Evolutionary conservation across 305 asterid species (phyloP), one percentile per base, ranked within the genome.

Genomic region (Fraxinus sp.): DNA sequence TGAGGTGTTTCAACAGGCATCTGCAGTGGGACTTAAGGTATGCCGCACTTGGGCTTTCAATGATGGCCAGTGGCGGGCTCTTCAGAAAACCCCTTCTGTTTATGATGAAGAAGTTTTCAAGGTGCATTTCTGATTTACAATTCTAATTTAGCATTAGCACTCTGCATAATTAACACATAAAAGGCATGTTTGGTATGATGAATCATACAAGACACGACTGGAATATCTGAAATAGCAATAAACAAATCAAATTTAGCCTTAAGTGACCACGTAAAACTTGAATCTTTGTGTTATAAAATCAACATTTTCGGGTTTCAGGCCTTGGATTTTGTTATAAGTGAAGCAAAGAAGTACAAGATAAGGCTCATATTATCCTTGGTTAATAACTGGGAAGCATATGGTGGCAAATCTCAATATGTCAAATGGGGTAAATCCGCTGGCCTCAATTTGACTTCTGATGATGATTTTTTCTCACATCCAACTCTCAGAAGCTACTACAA

Each of bases 31-130:
- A 8, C 88, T 96, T 5, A 87, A 97, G 0, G 96, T 94, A 3
- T 96, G 99, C 87, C 86, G 99, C 79, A 96, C 99, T 1, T 96
- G 98, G 99, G 99, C 97, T 49, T 96, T 96, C 87, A 96, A 96
- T 18, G 98, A 96, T 79, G 99, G 97, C 57, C 97, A 93, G 80
- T 95, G 98, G 98, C 86, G 95, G 73, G 99, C 98, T 71, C 95
- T 95, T 75, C 98, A 95, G 90, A 91, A 82, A 76, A 86, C 99
- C 7, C 99, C 98, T 36, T 86, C 91, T 37, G 91, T 92, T 78
- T 95, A 95, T 64, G 99, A 95, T 46, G 98, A 95, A 83, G 83
- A 89, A 3, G 97, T 92, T 66, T 95, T 95, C 86, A 86, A 95
- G 98, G 98, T 93, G 75, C 7, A 20, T 80, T 1, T 18, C 13